These are phyloP conservation scores for Penicillium steckii DNA, from an alignment of 495 filamentous ascomycete genomes.

Conservation along the genomic window DNA sequence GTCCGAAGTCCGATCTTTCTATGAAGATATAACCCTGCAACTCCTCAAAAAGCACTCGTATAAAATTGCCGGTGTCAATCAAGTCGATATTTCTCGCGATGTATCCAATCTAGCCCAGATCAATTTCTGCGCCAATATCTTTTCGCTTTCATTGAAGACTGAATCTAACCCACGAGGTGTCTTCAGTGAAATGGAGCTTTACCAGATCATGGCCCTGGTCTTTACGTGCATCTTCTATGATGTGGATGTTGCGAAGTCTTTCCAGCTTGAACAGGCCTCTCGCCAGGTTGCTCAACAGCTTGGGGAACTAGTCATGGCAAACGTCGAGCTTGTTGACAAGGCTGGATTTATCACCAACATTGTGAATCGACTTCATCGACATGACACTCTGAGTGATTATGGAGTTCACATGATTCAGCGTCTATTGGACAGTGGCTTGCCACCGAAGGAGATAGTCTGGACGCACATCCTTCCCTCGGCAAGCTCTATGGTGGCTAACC, in stretches of 20 bases:
- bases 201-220: slow-evolving; percentile 56
- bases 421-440: slow-evolving; percentile 58
- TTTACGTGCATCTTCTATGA: slow-evolving; percentile 66
- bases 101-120: slow-evolving; percentile 60
- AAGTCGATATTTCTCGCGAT: slow-evolving; percentile 64
- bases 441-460: slow-evolving; percentile 67
- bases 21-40: slow-evolving; percentile 50
- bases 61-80: slow-evolving; percentile 51
- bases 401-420: slow-evolving; percentile 70
- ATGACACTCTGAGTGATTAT: slow-evolving; percentile 55
- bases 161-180: slow-evolving; percentile 56
- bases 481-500: slow-evolving; percentile 62
- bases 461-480: slow-evolving; percentile 64
- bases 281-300: slow-evolving; percentile 55
- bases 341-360: slow-evolving; percentile 49
- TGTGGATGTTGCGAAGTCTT: slow-evolving; percentile 61
- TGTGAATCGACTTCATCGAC: slow-evolving; percentile 40
- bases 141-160: slow-evolving; percentile 62
- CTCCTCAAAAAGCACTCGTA: slow-evolving; percentile 50
- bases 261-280: slow-evolving; percentile 57
- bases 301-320: slow-evolving; percentile 56
- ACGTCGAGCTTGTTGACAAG: slow-evolving; percentile 59
- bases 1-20: slow-evolving; percentile 49
- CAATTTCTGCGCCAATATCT: slow-evolving; percentile 60
- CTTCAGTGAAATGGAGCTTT: slow-evolving; percentile 59